Percentiles rank a stretch among this genome's conserved stretches.
Evolutionary conservation across 768 basidiomycete species (phyloP).

Genomic region (Dentipellis fragilis): DNA sequence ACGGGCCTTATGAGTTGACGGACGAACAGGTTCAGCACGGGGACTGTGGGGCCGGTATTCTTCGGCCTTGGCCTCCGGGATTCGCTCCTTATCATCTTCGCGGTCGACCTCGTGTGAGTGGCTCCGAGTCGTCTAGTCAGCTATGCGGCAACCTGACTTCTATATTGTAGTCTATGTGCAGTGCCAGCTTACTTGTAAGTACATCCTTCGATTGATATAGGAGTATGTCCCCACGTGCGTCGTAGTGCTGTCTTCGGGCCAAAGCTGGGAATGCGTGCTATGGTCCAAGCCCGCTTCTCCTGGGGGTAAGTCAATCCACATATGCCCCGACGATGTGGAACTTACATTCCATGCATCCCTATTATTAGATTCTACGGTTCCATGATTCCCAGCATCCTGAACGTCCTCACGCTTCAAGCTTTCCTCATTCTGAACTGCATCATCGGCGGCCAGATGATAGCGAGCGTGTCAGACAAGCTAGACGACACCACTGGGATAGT

Average conservation of each 20-base stretch:
- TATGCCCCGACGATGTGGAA: neutral
- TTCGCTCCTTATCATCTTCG: conserved; percentile 28
- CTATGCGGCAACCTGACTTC: conserved; percentile 18
- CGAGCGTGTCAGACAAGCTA: conserved; percentile 25
- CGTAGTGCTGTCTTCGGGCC: conserved; percentile 42
- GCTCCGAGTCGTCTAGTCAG: conserved; percentile 31
- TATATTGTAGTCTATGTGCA: conserved; percentile 19
- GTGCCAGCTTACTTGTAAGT: conserved; percentile 31
- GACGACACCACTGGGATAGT: conserved; percentile 30
- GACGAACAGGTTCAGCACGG: conserved; percentile 32
- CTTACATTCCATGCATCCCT: neutral
- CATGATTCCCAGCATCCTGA: conserved; percentile 28
- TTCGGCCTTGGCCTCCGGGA: conserved; percentile 39
- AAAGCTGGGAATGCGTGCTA: conserved; percentile 44
- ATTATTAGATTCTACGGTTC: conserved; percentile 28
- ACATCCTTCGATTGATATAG: neutral
- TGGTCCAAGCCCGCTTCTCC: conserved; percentile 45
- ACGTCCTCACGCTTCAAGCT: conserved; percentile 34
- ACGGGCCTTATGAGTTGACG: neutral
- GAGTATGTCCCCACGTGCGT: neutral
- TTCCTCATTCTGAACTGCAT: conserved; percentile 41
- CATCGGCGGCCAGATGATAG: conserved; percentile 38
- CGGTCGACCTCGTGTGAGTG: conserved; percentile 36
- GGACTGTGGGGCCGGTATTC: conserved; percentile 39
- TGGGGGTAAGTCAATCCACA: conserved; percentile 28